Base-by-base conservation (phyloP, 73 alveolate genomes). In the Paramecium octaurelia region DNA sequence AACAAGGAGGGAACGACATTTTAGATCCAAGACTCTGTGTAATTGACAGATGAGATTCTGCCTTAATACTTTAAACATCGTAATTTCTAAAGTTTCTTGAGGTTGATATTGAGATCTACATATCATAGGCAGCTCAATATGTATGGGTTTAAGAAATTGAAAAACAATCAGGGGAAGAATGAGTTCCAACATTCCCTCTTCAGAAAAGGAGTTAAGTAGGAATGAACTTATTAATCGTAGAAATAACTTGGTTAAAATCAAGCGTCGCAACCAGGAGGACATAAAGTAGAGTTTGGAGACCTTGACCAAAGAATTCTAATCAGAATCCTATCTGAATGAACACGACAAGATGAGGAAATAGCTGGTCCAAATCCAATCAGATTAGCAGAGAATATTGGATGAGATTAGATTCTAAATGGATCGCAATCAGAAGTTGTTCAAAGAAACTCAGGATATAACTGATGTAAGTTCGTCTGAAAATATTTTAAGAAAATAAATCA, bases 71-170 rank as follows among this genome's bases (percentile, higher is more conserved):
- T 80, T 35, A 80, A 80, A 21, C 91, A 80, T 80, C 27, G 44
- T 20, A 80, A 80, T 43, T 80, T 43, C 48, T 48, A 80, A 8
- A 80, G 91, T 48, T 80, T 80, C 16, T 80, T 80, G 12, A 80
- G 91, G 91, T 80, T 4, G 14, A 20, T 18, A 44, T 31, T 80
- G n/a, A 8, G 14, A 4, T 23, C 12, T 21, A 46, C 0, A 20
- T 8, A 23, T 43, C 3, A 1, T 80, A 80, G 91, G 9, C 48
- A 80, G 54, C 46, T 80, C 42, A 80, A 80, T 46, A 80, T 80
- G 91, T 80, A 80, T 80, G 91, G 91, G 9, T 80, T 80, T 46
- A 80, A 80, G 31, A 80, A 80, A 80, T 31, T 44, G 38, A 75
- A 75, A 36, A 38, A 38, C 21, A 48, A 43, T 23, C 24, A 40